phyloP scores from a whole-genome alignment of 306 rosid species.

The Crataegus laevigata region DNA sequence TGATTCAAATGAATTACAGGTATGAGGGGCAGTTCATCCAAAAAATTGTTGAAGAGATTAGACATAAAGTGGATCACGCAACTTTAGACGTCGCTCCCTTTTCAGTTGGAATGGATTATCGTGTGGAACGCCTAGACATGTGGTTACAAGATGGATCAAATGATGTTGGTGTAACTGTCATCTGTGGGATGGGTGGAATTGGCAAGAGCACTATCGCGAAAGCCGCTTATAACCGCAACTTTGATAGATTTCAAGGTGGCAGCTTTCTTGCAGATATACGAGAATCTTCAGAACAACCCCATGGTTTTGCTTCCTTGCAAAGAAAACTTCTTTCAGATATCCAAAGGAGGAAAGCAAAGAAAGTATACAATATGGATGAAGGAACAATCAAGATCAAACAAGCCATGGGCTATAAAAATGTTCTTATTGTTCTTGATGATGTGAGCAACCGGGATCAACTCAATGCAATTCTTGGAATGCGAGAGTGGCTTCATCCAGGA shows the following conservation, averaged over 20 bases:
- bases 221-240: background rate
- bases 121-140: background rate
- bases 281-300: background rate
- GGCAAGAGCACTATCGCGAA: background rate
- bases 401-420: background rate
- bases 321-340: background rate
- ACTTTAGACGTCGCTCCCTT: background rate
- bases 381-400: background rate
- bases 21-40: background rate
- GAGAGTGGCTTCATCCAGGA: background rate
- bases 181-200: background rate
- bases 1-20: background rate
- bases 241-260: background rate
- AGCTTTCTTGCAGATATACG: background rate
- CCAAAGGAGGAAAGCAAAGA: background rate
- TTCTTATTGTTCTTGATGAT: background rate
- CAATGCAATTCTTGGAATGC: background rate
- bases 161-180: background rate
- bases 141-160: background rate
- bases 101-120: background rate
- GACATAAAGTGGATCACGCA: background rate
- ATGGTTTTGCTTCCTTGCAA: background rate
- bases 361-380: background rate
- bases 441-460: background rate
- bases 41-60: background rate